Base-by-base conservation (phyloP, 2,329 filamentous ascomycete species). In the Phialophora expanda region DNA sequence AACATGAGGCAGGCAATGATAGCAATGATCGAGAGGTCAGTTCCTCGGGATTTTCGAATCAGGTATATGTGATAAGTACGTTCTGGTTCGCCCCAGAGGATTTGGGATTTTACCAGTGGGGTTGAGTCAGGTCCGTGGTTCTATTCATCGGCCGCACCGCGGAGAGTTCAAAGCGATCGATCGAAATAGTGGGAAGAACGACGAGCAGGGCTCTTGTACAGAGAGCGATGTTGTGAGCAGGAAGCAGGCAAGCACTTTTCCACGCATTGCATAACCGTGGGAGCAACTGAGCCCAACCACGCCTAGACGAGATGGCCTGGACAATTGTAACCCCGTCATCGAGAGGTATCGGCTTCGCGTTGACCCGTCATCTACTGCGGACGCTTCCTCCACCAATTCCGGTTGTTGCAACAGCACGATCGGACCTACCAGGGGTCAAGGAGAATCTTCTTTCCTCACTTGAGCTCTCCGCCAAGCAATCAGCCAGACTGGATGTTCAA, bases 331-430 rank as follows among this genome's bases (percentile, higher is more conserved):
- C 83, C 12, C 88, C 88, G 1, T 83, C 87, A 32, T 89, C 86
- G 7, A 80, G 86, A 69, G 87, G 88, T 68, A 86, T 90, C 70
- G 88, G 87, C 17, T 84, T 87, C 68, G 84, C 86, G 50, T 78
- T 90, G 30, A 84, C 86, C 1, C 82, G 86, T 58, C 82, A 84
- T 63, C 77, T 90, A 6, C 78, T 90, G 7, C 76, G 80, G 62
- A 85, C 82, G 9, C 88, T 87, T 7, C 79, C 79, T 30, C 12
- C 70, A 8, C 68, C 72, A 11, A 78, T 86, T 14, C 87, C 87
- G 0, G 78, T 90, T 24, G 79, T 89, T 34, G 86, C 85, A 57
- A 89, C 87, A 55, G 84, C 86, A 8, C 80, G 87, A 28, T 76
- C 82, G 24, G 78, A 80, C 62, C 78, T 84, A 6, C 44, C 58